Base-by-base conservation (phyloP, 148 eudicot species). In the Spergularia marina region DNA sequence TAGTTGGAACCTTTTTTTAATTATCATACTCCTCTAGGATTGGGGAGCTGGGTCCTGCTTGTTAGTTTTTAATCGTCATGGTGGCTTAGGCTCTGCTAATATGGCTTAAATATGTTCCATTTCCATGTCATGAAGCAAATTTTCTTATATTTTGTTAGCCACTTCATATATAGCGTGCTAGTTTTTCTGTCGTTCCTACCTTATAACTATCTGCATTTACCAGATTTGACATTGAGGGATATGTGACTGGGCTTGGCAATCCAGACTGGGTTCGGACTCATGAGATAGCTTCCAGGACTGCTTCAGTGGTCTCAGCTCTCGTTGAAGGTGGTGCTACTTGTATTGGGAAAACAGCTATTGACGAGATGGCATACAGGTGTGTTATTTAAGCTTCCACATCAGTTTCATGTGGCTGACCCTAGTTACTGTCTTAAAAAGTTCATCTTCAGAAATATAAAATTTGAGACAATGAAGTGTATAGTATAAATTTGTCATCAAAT, bases 251-350 rank as follows among this genome's bases (percentile, higher is more conserved):
- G 69, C 89, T 92, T 84, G 99, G 99, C 53, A 79, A 86, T 85
- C 97, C 84, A 36, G 91, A 92, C 66, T 92, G 99, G 99, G 87
- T 80, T 61, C 85, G 77, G 82, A 96, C 98, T 75, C 98, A 96
- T 78, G 91, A 86, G 78, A 82, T 88, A 79, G 97, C 97, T 84
- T 78, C 87, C 41, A 89, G 68, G 78, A 93, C 98, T 70, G 89
- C 97, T 69, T 59, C 82, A 14, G 91, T 83, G 64, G 91, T 91
- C 76, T 87, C 92, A 72, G 53, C 87, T 72, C 88, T 92, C 73
- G 90, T 96, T 73, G 99, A 96, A 70, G 95, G 95, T 77, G 99
- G 99, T 68, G 98, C 99, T 13, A 88, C 90, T n/a, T 96, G 98
- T 81, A 82, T 87, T 56, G 99, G 98, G 57, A 96, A 89, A 81